Base-by-base conservation (phyloP, 768 basidiomycete species). In the Megacollybia marginata region DNA sequence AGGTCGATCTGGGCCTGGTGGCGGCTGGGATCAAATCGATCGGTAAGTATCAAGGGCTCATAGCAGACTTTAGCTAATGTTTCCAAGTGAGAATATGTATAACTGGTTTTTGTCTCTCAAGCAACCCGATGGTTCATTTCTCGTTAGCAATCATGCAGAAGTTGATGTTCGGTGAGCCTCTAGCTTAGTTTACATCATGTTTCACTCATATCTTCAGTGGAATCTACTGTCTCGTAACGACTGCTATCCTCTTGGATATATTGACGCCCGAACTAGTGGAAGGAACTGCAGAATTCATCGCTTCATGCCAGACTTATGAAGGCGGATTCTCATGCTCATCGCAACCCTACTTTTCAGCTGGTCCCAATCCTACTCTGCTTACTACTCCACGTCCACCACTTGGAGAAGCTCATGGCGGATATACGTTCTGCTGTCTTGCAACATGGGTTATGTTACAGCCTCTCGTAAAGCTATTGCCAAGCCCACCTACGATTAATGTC, bases 381-480 rank as follows among this genome's bases (percentile, higher is more conserved):
- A 57, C 65, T 2, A 62, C 64, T 2, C 77, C 83, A 1, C 76
- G 85, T 0, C 88, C 93, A 0, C 73, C 86, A 0, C 81, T 96
- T 18, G 95, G 95, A 9, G 96, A 99, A 66, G 93, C 96, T 0
- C 96, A 99, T 55, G 96, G 96, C 7, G 96, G 96, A 0, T 98
- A 99, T 67, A 92, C 95, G 0, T 96, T 92, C 64, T 99, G 96
- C 62, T 82, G 91, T 8, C 72, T 93, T 23, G 91, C 92, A 0
- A 80, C 86, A 15, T 89, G 91, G 82, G 74, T 88, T 23, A 72
- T 96, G 50, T 68, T 96, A 1, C 76, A 76, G 47, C 83, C 86
- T 0, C 79, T 78, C 58, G 56, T 78, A 6, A 55, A 62, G 5
- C 48, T 55, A 9, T 32, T 33, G 18, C 45, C 53, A 13, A 45